Conservation (phyloP, 441 rosid genomes). For the Pelargonium citronellum region DNA sequence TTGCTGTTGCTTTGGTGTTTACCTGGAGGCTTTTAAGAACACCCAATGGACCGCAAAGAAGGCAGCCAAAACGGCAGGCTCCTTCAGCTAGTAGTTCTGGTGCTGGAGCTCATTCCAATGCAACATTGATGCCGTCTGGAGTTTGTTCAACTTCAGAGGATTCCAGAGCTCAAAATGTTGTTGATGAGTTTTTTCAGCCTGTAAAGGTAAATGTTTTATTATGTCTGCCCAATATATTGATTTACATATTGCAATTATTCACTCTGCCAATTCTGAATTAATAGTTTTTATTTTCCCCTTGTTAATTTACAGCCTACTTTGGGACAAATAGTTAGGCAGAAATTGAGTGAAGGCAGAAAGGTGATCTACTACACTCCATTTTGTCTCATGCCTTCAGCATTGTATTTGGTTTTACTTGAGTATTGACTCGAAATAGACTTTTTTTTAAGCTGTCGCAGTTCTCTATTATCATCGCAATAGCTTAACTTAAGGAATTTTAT, state of each 20-base stretch:
- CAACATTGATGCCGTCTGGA: conserved; percentile 33
- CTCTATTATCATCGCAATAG: too few species aligned
- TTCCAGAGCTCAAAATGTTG: conserved; percentile 55
- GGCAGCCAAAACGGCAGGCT: conserved; percentile 64
- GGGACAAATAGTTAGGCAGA: conserved; percentile 88
- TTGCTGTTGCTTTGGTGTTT: conserved; percentile 81
- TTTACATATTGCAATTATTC: not conserved
- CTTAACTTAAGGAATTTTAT: too few species aligned
- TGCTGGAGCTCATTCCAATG: conserved; percentile 41
- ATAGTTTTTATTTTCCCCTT: conserved; percentile 2
- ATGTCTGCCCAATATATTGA: not conserved
- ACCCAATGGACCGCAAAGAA: conserved; percentile 52
- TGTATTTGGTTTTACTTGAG: not conserved
- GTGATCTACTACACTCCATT: conserved; percentile 29
- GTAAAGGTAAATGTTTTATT: conserved; percentile 37
- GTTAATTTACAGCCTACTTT: conserved; percentile 58
- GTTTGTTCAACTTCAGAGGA: conserved; percentile 52
- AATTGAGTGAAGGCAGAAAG: conserved; percentile 93
- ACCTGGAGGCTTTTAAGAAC: conserved; percentile 76
- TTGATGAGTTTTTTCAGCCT: conserved; percentile 74
- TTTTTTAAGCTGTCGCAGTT: not conserved
- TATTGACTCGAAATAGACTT: not conserved
- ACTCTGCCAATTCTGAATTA: conserved; percentile 3
- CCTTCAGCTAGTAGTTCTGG: conserved; percentile 42
- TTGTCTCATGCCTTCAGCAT: conserved; percentile 7